These are phyloP conservation scores for Cordyceps pruinosa DNA, from an alignment of 2,329 filamentous ascomycete genomes.

Conservation along the genomic window DNA sequence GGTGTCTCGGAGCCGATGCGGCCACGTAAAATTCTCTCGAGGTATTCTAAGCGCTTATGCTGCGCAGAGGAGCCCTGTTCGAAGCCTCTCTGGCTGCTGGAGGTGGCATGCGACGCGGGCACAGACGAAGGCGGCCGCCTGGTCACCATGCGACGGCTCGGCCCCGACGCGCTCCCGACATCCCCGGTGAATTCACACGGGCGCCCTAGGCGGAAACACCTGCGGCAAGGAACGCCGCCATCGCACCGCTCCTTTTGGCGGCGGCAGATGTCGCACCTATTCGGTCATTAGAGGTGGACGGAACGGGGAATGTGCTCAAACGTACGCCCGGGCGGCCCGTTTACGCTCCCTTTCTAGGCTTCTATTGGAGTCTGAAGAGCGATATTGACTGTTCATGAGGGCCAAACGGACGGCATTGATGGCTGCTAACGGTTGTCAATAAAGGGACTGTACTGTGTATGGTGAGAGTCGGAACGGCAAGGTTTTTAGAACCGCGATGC, in stretches of 20 bases:
- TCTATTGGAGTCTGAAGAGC: constrained; percentile 16
- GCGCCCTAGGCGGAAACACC: constrained; percentile 44
- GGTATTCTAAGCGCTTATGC: constrained; percentile 12
- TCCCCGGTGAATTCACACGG: constrained; percentile 39
- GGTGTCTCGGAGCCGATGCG: constrained; percentile 9
- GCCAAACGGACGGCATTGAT: background rate
- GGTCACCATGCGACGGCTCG: background rate
- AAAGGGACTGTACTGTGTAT: background rate
- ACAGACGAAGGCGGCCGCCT: background rate
- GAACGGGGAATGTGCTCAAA: background rate
- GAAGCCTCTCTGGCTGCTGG: background rate
- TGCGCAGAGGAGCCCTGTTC: background rate
- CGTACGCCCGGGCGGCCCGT: constrained; percentile 22
- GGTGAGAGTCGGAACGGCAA: background rate
- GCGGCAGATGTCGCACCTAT: constrained; percentile 47
- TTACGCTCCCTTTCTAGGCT: constrained; percentile 23
- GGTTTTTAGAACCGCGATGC: background rate
- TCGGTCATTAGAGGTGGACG: background rate
- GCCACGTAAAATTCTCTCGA: constrained; percentile 8
- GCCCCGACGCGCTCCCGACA: constrained; percentile 16
- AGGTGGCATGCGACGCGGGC: background rate
- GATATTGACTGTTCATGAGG: constrained; percentile 15
- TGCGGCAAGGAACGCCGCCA: constrained; percentile 46
- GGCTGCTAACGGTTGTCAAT: background rate
- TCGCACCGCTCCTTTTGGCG: constrained; percentile 51